Evolutionary conservation across 2,329 filamentous ascomycete genomes (phyloP).

Genomic region (Didymella arachidicola): DNA sequence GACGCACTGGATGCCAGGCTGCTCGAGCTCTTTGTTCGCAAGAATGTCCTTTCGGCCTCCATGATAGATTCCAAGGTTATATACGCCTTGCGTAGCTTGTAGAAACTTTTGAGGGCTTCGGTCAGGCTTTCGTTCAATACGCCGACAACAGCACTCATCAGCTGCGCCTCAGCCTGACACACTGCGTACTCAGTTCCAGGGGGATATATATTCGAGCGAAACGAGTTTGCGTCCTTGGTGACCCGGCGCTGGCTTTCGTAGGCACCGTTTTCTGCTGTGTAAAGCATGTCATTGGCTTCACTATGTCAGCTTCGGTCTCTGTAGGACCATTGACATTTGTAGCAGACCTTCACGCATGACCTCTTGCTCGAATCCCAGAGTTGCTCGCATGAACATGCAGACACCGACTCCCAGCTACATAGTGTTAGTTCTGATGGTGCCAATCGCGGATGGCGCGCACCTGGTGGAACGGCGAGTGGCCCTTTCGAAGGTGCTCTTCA

Average conservation of each 20-base stretch:
- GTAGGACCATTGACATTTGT: not conserved
- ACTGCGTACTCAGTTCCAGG: slow-evolving; percentile 87
- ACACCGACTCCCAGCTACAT: slow-evolving; percentile 77
- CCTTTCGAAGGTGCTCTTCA: slow-evolving; percentile 73
- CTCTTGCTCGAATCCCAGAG: slow-evolving; percentile 90
- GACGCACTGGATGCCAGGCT: slow-evolving; percentile 35
- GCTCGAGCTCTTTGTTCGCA: slow-evolving; percentile 51
- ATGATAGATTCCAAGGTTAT: slow-evolving; percentile 81
- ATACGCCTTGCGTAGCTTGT: slow-evolving; percentile 89
- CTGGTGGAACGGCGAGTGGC: slow-evolving; percentile 86
- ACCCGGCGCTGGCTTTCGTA: slow-evolving; percentile 79
- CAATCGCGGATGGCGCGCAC: slow-evolving; percentile 47
- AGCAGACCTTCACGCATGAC: slow-evolving; percentile 76
- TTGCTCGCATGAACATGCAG: slow-evolving; percentile 82
- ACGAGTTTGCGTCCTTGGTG: slow-evolving; percentile 67
- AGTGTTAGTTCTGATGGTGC: slow-evolving; percentile 29
- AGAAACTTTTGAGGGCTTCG: slow-evolving; percentile 89
- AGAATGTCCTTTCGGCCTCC: slow-evolving; percentile 72
- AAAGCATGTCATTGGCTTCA: slow-evolving; percentile 73
- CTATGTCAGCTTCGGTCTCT: slow-evolving; percentile 15
- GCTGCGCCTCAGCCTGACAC: slow-evolving; percentile 82
- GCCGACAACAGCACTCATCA: slow-evolving; percentile 87
- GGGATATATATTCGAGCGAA: slow-evolving; percentile 73
- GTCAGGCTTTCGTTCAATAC: slow-evolving; percentile 93
- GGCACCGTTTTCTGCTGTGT: slow-evolving; percentile 77